These are phyloP conservation scores for Backusella psychrophila DNA, from an alignment of 192 early-diverging fungal species.

Conservation along the genomic window DNA sequence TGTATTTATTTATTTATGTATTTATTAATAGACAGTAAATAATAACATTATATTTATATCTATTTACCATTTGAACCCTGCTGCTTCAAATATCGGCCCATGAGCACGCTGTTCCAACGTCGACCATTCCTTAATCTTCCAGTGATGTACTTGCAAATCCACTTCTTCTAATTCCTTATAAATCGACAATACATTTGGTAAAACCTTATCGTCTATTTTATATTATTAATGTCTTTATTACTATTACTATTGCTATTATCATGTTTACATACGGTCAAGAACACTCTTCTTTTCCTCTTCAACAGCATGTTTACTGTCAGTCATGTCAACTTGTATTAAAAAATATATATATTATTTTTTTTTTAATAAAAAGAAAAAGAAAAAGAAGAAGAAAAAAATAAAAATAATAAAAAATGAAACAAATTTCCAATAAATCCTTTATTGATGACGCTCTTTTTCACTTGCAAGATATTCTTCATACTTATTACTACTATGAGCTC, in stretches of 20 bases:
- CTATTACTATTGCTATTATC: no score
- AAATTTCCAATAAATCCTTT: neutral
- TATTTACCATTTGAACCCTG: constrained; percentile 18
- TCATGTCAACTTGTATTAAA: neutral
- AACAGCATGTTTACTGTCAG: neutral
- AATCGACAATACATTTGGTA: neutral
- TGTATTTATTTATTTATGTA: neutral
- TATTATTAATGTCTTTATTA: neutral
- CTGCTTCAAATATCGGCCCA: constrained; percentile 18
- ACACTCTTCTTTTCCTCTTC: neutral
- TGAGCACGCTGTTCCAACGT: neutral
- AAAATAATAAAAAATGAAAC: neutral
- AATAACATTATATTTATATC: neutral
- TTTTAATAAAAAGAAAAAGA: neutral
- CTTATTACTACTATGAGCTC: neutral
- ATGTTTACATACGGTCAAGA: neutral
- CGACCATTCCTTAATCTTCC: constrained; percentile 18
- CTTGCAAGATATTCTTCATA: neutral
- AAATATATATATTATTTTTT: neutral
- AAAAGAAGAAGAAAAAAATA: neutral
- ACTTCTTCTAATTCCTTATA: constrained; percentile 10
- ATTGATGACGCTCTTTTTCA: neutral
- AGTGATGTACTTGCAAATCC: constrained; percentile 13
- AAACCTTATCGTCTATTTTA: neutral
- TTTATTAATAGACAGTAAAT: neutral